Evolutionary conservation across 2,329 filamentous ascomycete genomes (phyloP).

Genomic region (Pseudomassariella vexata): DNA sequence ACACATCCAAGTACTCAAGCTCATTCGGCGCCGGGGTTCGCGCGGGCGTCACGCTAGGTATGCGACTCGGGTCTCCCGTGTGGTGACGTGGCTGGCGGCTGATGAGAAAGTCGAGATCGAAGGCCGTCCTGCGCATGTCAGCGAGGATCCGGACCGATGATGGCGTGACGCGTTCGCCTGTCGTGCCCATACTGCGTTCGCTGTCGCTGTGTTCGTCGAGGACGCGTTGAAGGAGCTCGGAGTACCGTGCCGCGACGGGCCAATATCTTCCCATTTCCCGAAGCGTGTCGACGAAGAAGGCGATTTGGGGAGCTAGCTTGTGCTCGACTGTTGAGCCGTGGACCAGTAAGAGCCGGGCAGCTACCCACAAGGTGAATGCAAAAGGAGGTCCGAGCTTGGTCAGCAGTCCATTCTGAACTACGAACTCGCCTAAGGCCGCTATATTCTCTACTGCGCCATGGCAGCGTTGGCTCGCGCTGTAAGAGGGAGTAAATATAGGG

Average conservation of each 20-base stretch:
- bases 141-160: slow-evolving; percentile 81
- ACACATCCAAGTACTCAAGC: slow-evolving; percentile 85
- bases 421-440: slow-evolving; percentile 70
- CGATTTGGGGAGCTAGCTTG: slow-evolving; percentile 72
- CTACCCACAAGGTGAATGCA: slow-evolving; percentile 89
- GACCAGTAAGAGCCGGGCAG: slow-evolving; percentile 78
- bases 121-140: slow-evolving; percentile 87
- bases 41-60: slow-evolving; percentile 52
- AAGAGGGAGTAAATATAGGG: slow-evolving; percentile 83
- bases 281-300: slow-evolving; percentile 76
- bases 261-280: slow-evolving; percentile 76
- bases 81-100: slow-evolving; percentile 65
- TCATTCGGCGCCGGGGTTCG: slow-evolving; percentile 73
- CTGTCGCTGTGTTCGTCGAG: slow-evolving; percentile 81
- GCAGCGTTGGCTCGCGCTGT: slow-evolving; percentile 77
- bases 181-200: slow-evolving; percentile 44
- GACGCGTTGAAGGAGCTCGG: slow-evolving; percentile 71
- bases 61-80: slow-evolving; percentile 32
- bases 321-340: slow-evolving; percentile 87
- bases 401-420: slow-evolving; percentile 68
- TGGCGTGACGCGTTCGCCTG: slow-evolving; percentile 70
- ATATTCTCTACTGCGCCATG: slow-evolving; percentile 80
- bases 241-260: slow-evolving; percentile 81
- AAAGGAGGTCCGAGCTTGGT: slow-evolving; percentile 83
- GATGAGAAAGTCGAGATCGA: slow-evolving; percentile 85